Evolutionary conservation across 2,329 filamentous ascomycete species (phyloP), one percentile per base, ranked within the genome.

Genomic region (Alternaria arbusti): DNA sequence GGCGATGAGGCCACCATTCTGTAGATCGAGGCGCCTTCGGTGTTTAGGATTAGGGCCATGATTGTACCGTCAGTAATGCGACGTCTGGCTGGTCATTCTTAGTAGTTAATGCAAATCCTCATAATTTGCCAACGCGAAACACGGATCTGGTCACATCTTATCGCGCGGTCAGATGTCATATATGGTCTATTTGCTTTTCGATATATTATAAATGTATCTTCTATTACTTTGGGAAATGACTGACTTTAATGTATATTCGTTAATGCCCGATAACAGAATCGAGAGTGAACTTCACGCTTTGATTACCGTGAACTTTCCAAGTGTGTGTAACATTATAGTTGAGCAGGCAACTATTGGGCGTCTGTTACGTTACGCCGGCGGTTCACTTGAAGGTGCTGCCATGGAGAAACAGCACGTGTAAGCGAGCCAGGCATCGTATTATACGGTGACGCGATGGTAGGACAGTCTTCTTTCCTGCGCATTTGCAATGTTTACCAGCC

Each of bases 1-100:
- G 75, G 10, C 68, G 74, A 15, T 74, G 55, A 71, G 28, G 3
- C 1, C 20, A 52, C 12, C 9, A 9, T n/a, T n/a, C 13, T 20
- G 28, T 23, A 40, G 28, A 15, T 52, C 11, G 20, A 36, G 15
- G 49, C 13, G 5, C 3, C 22, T 36, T 20, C 8, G 17, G 28
- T 52, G 13, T 36, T 52, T 23, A 9, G 8, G 9, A 23, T 11
- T 20, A 36, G 23, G 5, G 28, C 7, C 15, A 22, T 10, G 28
- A 52, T 36, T 30, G 49, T 23, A 23, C 13, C 22, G 28, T 9
- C 12, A 52, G 20, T 22, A 52, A 7, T n/a, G 49, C 13, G 20
- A 1, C 20, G 11, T 52, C 2, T 22, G 10, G 28, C 28, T 23
- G 49, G 49, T 22, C 10, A 1, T 36, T 36, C 17, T 5, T 3